Conservation (phyloP, 1,284 basidiomycete genomes). For the Sporisorium iseilematis-ciliati region DNA sequence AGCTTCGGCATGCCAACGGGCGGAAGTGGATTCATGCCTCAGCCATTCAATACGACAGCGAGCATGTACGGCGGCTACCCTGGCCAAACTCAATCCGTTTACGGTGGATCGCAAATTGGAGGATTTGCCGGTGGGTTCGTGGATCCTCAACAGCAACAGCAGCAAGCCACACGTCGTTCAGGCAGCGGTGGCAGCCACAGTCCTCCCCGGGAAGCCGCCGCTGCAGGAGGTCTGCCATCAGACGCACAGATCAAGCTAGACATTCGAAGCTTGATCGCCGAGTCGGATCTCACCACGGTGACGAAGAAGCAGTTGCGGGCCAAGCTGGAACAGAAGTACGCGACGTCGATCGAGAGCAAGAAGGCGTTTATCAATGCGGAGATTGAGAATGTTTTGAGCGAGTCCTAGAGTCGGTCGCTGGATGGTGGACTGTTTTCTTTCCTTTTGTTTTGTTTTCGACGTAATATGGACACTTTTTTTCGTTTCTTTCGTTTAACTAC, state of each 20-base stretch:
- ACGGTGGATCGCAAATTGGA: constrained; percentile 45
- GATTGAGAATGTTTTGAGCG: constrained; percentile 57
- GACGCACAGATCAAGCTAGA: constrained; percentile 62
- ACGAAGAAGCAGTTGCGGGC: constrained; percentile 64
- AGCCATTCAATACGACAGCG: constrained; percentile 41
- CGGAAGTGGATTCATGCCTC: constrained; percentile 49
- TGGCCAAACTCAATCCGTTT: constrained; percentile 48
- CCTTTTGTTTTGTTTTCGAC: background rate
- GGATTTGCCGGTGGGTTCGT: constrained; percentile 10
- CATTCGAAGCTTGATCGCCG: constrained; percentile 60
- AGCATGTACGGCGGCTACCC: constrained; percentile 52
- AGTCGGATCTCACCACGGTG: constrained; percentile 60
- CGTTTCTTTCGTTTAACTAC: too few relatives aligned
- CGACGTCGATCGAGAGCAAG: constrained; percentile 55
- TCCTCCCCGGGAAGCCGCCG: constrained; percentile 27
- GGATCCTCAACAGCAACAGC: constrained; percentile 11
- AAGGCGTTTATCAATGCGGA: constrained; percentile 64
- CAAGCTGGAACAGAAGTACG: constrained; percentile 60
- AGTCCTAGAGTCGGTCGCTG: constrained; percentile 11
- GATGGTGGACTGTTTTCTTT: background rate
- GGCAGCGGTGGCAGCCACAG: constrained; percentile 25
- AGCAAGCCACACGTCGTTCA: constrained; percentile 8
- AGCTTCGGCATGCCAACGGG: constrained; percentile 34
- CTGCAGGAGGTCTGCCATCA: constrained; percentile 40
- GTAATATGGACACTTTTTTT: too few relatives aligned